Conservation (phyloP, 2,329 filamentous ascomycete species). For the Pseudogymnoascus sp. region DNA sequence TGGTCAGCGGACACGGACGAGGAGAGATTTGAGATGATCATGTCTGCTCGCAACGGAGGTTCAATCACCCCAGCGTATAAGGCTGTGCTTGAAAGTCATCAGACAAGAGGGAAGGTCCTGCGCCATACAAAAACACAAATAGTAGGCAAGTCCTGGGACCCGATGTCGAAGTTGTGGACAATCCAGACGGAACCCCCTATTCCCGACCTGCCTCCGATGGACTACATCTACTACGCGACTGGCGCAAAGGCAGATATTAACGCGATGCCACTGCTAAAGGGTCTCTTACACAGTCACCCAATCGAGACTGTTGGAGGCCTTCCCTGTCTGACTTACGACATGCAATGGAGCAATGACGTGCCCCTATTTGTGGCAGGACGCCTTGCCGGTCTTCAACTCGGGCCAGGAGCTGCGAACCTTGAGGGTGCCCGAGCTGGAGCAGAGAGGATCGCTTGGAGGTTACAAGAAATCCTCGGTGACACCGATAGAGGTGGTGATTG, state of each 20-base stretch:
- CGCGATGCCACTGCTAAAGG: slow-evolving; percentile 52
- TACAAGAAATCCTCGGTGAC: slow-evolving; percentile 48
- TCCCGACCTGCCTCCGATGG: slow-evolving; percentile 39
- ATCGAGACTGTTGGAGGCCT: slow-evolving; percentile 56
- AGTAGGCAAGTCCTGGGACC: slow-evolving; percentile 41
- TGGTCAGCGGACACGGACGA: slow-evolving; percentile 67
- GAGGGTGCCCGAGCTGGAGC: slow-evolving; percentile 66
- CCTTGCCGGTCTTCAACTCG: slow-evolving; percentile 58
- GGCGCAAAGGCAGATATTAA: slow-evolving; percentile 58
- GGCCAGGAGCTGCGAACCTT: slow-evolving; percentile 65
- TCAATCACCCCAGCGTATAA: slow-evolving; percentile 59
- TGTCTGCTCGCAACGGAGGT: slow-evolving; percentile 60
- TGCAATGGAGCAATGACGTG: slow-evolving; percentile 67
- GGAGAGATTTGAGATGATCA: slow-evolving; percentile 58
- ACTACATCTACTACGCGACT: slow-evolving; percentile 44
- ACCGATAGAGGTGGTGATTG: slow-evolving; percentile 10
- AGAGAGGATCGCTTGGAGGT: slow-evolving; percentile 63
- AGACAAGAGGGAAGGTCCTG: slow-evolving; percentile 41
- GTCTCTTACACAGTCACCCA: slow-evolving; percentile 50
- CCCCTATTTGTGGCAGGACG: slow-evolving; percentile 65
- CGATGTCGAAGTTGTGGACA: slow-evolving; percentile 38
- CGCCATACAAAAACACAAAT: slow-evolving; percentile 53
- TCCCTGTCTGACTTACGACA: slow-evolving; percentile 65
- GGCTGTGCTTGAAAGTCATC: slow-evolving; percentile 56
- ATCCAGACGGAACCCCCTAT: slow-evolving; percentile 47